A percentile compares a stretch with the other conserved stretches of the same genome.
Evolutionary conservation across 352 stramenopile genomes (phyloP).

Genomic region (Plasmopara muralis): DNA sequence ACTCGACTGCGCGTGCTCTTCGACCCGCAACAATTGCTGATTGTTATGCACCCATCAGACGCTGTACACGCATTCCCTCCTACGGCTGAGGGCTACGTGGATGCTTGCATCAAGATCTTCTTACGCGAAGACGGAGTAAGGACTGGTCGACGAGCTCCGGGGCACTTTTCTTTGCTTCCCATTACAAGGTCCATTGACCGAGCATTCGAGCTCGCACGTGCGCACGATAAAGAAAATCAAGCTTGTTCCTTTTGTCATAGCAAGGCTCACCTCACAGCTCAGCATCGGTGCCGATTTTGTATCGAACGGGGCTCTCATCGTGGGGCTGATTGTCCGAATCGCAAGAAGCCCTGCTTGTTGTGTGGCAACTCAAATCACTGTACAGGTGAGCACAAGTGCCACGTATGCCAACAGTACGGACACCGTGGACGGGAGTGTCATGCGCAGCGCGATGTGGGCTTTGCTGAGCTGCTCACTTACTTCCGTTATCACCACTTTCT

Average conservation of each 20-base stretch:
- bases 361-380: slow-evolving; percentile 70
- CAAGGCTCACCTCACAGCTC: slow-evolving; percentile 52
- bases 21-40: slow-evolving; percentile 68
- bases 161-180: slow-evolving; percentile 69
- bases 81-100: slow-evolving; percentile 72
- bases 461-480: slow-evolving; percentile 76
- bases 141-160: slow-evolving; percentile 55
- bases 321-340: slow-evolving; percentile 62
- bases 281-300: slow-evolving; percentile 80
- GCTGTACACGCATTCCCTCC: slow-evolving; percentile 78
- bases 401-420: slow-evolving; percentile 76
- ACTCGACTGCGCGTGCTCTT: slow-evolving; percentile 68
- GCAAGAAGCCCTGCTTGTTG: slow-evolving; percentile 55
- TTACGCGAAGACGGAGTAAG: slow-evolving; percentile 60
- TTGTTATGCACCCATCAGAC: slow-evolving; percentile 82
- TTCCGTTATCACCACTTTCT: slow-evolving; percentile 85
- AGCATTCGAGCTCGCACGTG: slow-evolving; percentile 55
- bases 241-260: slow-evolving; percentile 60
- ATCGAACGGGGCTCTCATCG: slow-evolving; percentile 74
- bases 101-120: slow-evolving; percentile 81
- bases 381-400: slow-evolving; percentile 76
- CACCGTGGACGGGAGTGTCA: slow-evolving; percentile 81
- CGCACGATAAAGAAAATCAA: slow-evolving; percentile 18
- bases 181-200: slow-evolving; percentile 71
- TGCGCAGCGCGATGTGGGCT: slow-evolving; percentile 68